Evolutionary conservation across 345 rosid genomes (phyloP).

Genomic region (Syzygium aqueum): DNA sequence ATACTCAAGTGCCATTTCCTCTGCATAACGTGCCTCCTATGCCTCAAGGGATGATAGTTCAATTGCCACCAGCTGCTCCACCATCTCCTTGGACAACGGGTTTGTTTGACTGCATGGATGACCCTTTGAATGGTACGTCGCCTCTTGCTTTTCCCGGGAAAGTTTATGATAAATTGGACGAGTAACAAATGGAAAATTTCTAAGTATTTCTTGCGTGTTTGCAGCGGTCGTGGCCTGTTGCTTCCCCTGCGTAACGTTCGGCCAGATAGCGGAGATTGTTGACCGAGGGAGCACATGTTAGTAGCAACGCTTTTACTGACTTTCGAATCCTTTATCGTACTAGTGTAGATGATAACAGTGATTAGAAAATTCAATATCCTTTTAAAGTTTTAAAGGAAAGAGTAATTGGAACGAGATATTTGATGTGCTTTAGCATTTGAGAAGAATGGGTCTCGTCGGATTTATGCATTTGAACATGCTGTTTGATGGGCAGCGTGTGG

Average conservation of each 20-base stretch:
- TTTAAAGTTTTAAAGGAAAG: not conserved
- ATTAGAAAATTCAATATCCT: not conserved
- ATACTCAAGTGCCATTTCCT: not conserved
- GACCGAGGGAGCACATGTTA: slow-evolving; percentile 9
- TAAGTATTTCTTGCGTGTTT: not conserved
- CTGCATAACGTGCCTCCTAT: not conserved
- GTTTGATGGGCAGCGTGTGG: slow-evolving; percentile 7
- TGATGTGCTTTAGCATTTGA: not conserved
- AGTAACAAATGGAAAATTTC: not conserved
- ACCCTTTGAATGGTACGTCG: not conserved
- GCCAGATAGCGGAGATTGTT: slow-evolving; percentile 7
- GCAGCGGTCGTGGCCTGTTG: slow-evolving; percentile 4
- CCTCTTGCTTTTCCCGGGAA: not conserved
- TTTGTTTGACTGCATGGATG: slow-evolving; percentile 10
- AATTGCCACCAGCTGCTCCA: not conserved
- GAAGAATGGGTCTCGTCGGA: not conserved
- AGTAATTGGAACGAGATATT: not conserved
- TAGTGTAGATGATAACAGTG: not conserved
- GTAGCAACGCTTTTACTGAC: not conserved
- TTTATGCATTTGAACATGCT: not conserved
- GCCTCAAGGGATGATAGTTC: not conserved
- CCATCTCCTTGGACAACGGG: slow-evolving; percentile 4
- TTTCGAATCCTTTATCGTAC: not conserved
- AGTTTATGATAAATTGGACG: not conserved
- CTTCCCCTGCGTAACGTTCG: slow-evolving; percentile 4